Conservation (phyloP, 1,139 yeast species). For the Yamadazyma trypodendri region DNA sequence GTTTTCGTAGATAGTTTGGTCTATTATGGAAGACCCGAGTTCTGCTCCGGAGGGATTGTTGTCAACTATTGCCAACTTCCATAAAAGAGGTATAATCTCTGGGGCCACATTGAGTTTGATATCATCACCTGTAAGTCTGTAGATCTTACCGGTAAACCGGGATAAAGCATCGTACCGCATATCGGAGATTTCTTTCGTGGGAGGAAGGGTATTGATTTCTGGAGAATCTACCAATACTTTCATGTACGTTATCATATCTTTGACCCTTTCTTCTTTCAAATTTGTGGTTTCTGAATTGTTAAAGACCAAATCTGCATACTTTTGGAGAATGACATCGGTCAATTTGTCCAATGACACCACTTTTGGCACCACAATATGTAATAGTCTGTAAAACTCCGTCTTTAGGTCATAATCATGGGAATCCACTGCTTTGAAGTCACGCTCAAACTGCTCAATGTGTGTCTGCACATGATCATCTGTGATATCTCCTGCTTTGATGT, state of each 20-base stretch:
- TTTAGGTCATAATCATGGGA: constrained; percentile 32
- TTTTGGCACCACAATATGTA: constrained; percentile 37
- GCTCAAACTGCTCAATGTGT: constrained; percentile 18
- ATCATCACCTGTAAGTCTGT: constrained; percentile 25
- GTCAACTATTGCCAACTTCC: constrained; percentile 29
- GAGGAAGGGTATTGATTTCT: constrained; percentile 14
- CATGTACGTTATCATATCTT: constrained; percentile 32
- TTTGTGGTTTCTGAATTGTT: background rate
- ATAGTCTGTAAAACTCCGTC: constrained; percentile 34
- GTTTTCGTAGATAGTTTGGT: constrained; percentile 24
- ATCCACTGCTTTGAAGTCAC: constrained; percentile 17
- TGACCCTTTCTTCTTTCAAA: constrained; percentile 16
- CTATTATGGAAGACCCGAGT: constrained; percentile 28
- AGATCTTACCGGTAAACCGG: constrained; percentile 25
- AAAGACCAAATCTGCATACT: constrained; percentile 25
- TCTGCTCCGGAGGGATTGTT: constrained; percentile 8
- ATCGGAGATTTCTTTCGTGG: constrained; percentile 14
- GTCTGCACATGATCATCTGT: constrained; percentile 6
- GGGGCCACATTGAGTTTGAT: constrained; percentile 26
- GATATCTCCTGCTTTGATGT: constrained; percentile 1
- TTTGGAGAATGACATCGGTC: constrained; percentile 24
- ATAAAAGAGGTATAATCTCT: constrained; percentile 34
- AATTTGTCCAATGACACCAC: constrained; percentile 26
- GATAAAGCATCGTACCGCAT: constrained; percentile 24
- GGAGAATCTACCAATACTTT: constrained; percentile 36